A percentile compares a stretch with the other conserved stretches of the same genome.
Conservation (phyloP, 2,329 filamentous ascomycete genomes). For the Xylaria sp. region DNA sequence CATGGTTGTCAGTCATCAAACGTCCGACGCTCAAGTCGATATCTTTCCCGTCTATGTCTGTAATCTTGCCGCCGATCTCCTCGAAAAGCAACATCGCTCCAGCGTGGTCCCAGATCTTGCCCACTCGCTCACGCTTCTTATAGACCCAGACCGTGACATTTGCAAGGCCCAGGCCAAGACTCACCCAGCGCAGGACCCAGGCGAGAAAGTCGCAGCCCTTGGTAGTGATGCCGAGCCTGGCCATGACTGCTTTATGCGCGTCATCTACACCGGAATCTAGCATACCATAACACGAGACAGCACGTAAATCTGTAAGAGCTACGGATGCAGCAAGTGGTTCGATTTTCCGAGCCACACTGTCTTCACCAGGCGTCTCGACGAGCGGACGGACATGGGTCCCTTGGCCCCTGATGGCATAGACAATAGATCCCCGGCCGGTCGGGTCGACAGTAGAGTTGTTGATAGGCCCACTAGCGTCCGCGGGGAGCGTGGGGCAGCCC, state of each 20-base stretch:
- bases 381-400: slow-evolving; percentile 62
- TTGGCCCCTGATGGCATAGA: slow-evolving; percentile 61
- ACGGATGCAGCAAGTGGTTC: slow-evolving; percentile 46
- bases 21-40: slow-evolving; percentile 64
- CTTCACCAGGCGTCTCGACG: slow-evolving; percentile 40
- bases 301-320: slow-evolving; percentile 50
- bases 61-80: slow-evolving; percentile 66
- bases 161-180: slow-evolving; percentile 62
- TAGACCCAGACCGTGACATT: slow-evolving; percentile 69
- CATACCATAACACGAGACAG: slow-evolving; percentile 60
- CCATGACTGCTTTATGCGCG: slow-evolving; percentile 59
- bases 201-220: slow-evolving; percentile 65
- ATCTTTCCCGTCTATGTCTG: slow-evolving; percentile 62
- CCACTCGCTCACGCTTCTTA: slow-evolving; percentile 58
- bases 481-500: slow-evolving; percentile 59
- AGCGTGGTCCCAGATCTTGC: slow-evolving; percentile 70
- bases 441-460: slow-evolving; percentile 59
- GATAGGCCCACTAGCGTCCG: slow-evolving; percentile 54
- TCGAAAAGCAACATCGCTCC: slow-evolving; percentile 69
- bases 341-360: slow-evolving; percentile 49
- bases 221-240: slow-evolving; percentile 55
- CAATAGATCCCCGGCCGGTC: slow-evolving; percentile 58
- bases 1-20: slow-evolving; percentile 62
- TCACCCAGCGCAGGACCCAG: slow-evolving; percentile 68
- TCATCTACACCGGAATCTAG: slow-evolving; percentile 61